Conservation (phyloP, 257 asterid genomes). For the Solanum phureja region DNA sequence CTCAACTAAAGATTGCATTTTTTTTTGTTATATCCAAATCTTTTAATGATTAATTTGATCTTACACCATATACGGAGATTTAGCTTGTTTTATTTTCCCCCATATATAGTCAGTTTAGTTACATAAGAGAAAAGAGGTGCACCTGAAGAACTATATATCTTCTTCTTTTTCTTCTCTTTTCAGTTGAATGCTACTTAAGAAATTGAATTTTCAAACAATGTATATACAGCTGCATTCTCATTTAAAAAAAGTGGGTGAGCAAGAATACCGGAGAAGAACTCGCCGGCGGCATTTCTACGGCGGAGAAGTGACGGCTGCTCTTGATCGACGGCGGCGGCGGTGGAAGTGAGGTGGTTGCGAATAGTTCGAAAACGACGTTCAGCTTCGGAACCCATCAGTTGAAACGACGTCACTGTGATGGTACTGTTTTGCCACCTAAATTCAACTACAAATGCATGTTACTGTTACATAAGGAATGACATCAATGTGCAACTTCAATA, state of each 20-base stretch:
- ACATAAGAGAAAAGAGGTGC: neutral
- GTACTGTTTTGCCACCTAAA: neutral
- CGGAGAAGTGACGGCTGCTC: conserved; percentile 18
- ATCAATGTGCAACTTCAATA: no score
- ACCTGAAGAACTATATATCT: neutral
- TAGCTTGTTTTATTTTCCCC: neutral
- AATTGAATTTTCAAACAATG: conserved; percentile 9
- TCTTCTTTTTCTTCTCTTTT: neutral
- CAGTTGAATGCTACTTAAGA: neutral
- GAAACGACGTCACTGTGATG: neutral
- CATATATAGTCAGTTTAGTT: no score
- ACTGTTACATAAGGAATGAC: neutral
- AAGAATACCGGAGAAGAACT: neutral
- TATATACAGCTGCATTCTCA: neutral
- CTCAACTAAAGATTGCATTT: neutral
- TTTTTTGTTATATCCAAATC: neutral
- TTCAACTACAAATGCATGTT: neutral
- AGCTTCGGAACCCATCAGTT: conserved; percentile 19
- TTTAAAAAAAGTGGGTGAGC: neutral
- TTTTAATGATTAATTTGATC: neutral
- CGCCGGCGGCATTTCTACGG: conserved; percentile 19
- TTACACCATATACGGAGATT: no score
- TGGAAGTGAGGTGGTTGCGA: conserved; percentile 24
- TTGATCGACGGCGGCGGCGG: neutral
- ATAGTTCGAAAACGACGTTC: conserved; percentile 34